Evolutionary conservation across 1,139 yeast genomes (phyloP).

Genomic region (Hemisphaericaspora subhashii): DNA sequence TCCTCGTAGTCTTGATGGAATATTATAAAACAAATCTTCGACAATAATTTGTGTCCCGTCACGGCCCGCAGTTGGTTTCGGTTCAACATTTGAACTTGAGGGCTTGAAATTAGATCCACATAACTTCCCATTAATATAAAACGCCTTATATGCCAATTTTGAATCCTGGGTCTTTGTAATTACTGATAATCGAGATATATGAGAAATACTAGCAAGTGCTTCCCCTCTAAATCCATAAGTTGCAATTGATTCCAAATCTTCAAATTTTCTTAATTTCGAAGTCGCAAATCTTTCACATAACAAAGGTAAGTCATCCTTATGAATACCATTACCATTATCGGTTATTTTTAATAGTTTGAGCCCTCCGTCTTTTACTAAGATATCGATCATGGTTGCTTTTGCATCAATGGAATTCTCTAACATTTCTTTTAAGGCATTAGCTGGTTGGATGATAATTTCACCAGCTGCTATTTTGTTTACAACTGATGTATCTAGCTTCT

Average conservation of each 20-base stretch:
- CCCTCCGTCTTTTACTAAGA: constrained; percentile 56
- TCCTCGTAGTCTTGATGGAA: constrained; percentile 74
- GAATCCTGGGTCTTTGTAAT: constrained; percentile 64
- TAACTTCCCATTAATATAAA: constrained; percentile 64
- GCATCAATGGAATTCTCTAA: constrained; percentile 60
- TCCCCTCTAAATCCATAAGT: constrained; percentile 67
- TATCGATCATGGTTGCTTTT: constrained; percentile 45
- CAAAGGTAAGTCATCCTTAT: constrained; percentile 43
- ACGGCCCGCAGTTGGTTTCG: constrained; percentile 82
- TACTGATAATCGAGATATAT: constrained; percentile 68
- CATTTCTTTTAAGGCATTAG: constrained; percentile 65
- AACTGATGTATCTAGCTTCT: constrained; percentile 62
- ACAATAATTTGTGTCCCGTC: constrained; percentile 83
- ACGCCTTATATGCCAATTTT: constrained; percentile 68
- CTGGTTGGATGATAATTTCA: constrained; percentile 91
- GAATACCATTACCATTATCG: constrained; percentile 55
- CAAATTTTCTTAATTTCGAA: constrained; percentile 49
- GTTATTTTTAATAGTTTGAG: constrained; percentile 50
- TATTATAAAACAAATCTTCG: constrained; percentile 87
- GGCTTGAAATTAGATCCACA: constrained; percentile 37
- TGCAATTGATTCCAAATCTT: constrained; percentile 47
- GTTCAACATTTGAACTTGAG: constrained; percentile 30
- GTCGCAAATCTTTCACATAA: constrained; percentile 61
- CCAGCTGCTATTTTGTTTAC: constrained; percentile 96
- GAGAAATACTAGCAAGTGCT: constrained; percentile 61